A percentile compares a stretch with the other conserved stretches of the same genome.
Conservation (phyloP, 2,329 filamentous ascomycete genomes). For the Chrysoporthe deuterocubensis region DNA sequence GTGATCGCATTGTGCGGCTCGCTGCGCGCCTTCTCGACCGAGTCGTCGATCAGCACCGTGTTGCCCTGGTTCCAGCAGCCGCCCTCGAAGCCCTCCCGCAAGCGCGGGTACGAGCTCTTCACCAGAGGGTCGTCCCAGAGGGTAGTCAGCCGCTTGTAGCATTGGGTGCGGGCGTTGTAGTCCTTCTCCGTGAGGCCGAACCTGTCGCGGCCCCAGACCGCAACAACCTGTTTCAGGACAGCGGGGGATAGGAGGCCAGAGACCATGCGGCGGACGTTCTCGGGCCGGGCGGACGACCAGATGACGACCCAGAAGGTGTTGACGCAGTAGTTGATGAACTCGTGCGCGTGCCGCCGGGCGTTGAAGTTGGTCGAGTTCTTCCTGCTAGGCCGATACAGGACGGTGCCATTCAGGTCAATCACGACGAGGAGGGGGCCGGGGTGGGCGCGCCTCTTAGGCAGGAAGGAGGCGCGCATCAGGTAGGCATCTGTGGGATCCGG, state of each 20-base stretch:
- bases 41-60: conserved; percentile 90
- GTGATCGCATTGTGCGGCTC: conserved; percentile 84
- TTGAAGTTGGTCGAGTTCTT: conserved; percentile 58
- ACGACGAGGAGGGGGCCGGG: conserved; percentile 76
- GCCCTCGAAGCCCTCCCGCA: conserved; percentile 35
- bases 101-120: conserved; percentile 48
- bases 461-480: conserved; percentile 54
- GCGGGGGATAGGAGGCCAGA: conserved; percentile 61
- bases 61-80: conserved; percentile 77
- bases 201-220: conserved; percentile 77
- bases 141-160: conserved; percentile 81
- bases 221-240: conserved; percentile 62
- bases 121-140: conserved; percentile 67
- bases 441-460: conserved; percentile 45
- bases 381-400: conserved; percentile 71
- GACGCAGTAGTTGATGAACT: conserved; percentile 77
- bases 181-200: conserved; percentile 69
- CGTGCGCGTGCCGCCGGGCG: conserved; percentile 66
- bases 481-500: conserved; percentile 67
- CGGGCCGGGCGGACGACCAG: conserved; percentile 83
- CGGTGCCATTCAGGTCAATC: conserved; percentile 91
- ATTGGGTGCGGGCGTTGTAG: conserved; percentile 74
- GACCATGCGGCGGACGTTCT: conserved; percentile 74
- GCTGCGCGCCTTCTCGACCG: conserved; percentile 73
- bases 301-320: conserved; percentile 79